Conservation (phyloP, 2,329 filamentous ascomycete species). For the Cladosporium oxysporum region DNA sequence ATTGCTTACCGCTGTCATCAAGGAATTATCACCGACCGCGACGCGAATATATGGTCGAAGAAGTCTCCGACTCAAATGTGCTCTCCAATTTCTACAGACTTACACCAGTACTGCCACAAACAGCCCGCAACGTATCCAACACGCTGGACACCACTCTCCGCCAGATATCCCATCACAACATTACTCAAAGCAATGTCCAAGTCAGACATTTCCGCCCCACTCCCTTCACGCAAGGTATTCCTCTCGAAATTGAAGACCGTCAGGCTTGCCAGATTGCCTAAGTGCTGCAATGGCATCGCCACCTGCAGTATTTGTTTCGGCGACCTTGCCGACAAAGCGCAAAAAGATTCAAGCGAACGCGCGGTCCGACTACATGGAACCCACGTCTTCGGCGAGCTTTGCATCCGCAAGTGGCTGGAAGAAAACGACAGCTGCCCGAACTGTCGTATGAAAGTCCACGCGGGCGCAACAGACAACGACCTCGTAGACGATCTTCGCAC, state of each 20-base stretch:
- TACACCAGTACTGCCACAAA: background rate
- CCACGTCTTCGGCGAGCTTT: background rate
- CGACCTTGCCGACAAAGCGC: background rate
- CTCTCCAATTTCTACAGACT: background rate
- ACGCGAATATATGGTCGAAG: background rate
- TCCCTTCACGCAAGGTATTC: background rate
- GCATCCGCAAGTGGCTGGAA: background rate
- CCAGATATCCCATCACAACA: background rate
- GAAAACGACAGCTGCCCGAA: background rate
- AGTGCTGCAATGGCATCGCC: background rate
- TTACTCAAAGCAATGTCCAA: background rate
- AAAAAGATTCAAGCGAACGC: background rate
- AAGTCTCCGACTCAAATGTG: background rate
- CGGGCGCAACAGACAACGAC: background rate
- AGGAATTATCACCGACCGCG: background rate
- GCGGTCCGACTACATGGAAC: background rate
- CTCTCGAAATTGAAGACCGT: background rate
- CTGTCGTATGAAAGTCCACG: background rate
- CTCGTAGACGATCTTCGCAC: background rate
- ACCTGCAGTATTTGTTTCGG: conserved; percentile 1
- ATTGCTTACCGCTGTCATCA: background rate
- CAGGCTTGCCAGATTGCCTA: background rate
- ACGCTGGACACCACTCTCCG: background rate
- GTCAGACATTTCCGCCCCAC: background rate
- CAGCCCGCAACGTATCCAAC: background rate